These are phyloP conservation scores for Dentiscutata heterogama DNA, from an alignment of 371 early-diverging fungal species.

Conservation along the genomic window DNA sequence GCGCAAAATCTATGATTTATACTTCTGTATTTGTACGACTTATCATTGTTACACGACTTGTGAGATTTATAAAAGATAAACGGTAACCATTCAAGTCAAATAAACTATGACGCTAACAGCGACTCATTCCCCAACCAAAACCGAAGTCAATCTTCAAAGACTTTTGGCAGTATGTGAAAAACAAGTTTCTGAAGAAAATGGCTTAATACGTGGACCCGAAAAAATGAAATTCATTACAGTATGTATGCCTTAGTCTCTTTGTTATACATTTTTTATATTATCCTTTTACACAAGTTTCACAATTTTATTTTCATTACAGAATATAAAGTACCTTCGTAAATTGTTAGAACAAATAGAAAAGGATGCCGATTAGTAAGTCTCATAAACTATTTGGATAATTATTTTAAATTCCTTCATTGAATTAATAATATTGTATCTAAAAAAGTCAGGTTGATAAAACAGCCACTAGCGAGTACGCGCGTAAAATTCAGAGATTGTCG, in stretches of 20 bases:
- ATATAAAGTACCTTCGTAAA: slow-evolving; percentile 38
- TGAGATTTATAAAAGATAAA: not conserved
- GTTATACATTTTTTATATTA: not conserved
- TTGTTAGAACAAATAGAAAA: slow-evolving; percentile 40
- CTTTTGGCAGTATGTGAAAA: slow-evolving; percentile 38
- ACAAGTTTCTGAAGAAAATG: slow-evolving; percentile 38
- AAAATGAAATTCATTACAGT: slow-evolving; percentile 41
- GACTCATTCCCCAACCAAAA: slow-evolving; percentile 25
- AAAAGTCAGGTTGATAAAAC: slow-evolving; percentile 36
- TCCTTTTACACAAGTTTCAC: not conserved
- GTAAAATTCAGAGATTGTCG: slow-evolving; percentile 32
- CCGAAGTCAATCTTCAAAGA: slow-evolving; percentile 39
- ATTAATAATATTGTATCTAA: not conserved
- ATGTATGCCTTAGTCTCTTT: not conserved
- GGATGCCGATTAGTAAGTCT: slow-evolving; percentile 25
- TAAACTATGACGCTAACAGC: slow-evolving; percentile 1
- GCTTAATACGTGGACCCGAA: slow-evolving; percentile 43
- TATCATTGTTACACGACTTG: not conserved
- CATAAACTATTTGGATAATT: not conserved
- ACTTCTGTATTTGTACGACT: not conserved
- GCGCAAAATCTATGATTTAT: too few species aligned
- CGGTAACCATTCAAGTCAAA: not conserved
- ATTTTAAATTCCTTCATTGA: not conserved
- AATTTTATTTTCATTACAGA: not conserved
- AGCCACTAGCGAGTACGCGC: slow-evolving; percentile 39